phyloP scores from a whole-genome alignment of 2,329 filamentous ascomycete species.

The Diplodia seriata region DNA sequence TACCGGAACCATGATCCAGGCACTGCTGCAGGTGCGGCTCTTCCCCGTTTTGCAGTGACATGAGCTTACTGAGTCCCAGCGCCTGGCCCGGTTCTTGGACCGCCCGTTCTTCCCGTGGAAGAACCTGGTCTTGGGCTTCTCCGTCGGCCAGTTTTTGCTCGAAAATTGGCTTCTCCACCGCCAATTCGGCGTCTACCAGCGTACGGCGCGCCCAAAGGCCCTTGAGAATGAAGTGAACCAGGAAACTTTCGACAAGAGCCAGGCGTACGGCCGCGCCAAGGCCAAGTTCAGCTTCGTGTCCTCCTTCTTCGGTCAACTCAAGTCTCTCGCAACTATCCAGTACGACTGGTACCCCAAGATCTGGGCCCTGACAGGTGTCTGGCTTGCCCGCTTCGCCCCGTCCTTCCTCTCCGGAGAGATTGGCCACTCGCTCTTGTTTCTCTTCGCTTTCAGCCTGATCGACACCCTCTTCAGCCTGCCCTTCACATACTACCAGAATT shows the following conservation, averaged over 20 bases:
- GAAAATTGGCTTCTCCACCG: constrained; percentile 88
- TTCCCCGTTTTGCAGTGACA: neutral
- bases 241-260: constrained; percentile 91
- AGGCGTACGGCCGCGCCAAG: constrained; percentile 95
- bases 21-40: constrained; percentile 26
- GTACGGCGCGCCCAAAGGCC: constrained; percentile 81
- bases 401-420: constrained; percentile 88
- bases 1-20: constrained; percentile 33
- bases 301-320: constrained; percentile 82
- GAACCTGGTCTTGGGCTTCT: constrained; percentile 93
- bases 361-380: constrained; percentile 80
- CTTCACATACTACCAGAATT: constrained; percentile 87
- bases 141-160: constrained; percentile 86
- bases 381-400: constrained; percentile 77
- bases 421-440: constrained; percentile 88
- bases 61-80: constrained; percentile 47
- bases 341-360: constrained; percentile 89
- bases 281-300: constrained; percentile 85
- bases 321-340: constrained; percentile 88
- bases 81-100: constrained; percentile 85
- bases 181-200: constrained; percentile 86
- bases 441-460: constrained; percentile 84
- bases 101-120: constrained; percentile 97
- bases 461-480: constrained; percentile 82
- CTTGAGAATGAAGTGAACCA: constrained; percentile 87